Evolutionary conservation across 2,329 filamentous ascomycete species (phyloP).

Genomic region (Ophiostoma angusticollis): DNA sequence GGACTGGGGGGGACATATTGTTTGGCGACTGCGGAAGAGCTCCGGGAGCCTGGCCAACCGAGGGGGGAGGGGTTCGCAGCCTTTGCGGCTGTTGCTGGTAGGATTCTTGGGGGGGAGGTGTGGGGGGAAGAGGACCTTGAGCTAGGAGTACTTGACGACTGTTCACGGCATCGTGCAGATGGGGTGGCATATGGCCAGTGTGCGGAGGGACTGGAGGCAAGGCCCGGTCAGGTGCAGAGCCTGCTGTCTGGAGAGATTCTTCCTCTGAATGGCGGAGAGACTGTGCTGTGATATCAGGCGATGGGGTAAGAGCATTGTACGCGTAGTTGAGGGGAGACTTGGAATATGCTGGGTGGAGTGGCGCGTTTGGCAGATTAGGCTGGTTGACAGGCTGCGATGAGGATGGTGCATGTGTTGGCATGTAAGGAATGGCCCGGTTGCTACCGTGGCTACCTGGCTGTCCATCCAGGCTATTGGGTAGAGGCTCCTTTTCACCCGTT

Average conservation of each 20-base stretch:
- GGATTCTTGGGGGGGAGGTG: not conserved
- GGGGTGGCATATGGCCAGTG: conserved; percentile 4
- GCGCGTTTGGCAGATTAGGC: conserved; percentile 20
- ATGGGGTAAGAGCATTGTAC: conserved; percentile 14
- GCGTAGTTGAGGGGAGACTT: conserved; percentile 32
- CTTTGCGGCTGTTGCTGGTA: not conserved
- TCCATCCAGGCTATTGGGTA: conserved; percentile 1
- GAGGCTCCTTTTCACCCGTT: not conserved
- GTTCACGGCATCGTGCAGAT: conserved; percentile 3
- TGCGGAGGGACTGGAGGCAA: conserved; percentile 5
- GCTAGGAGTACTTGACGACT: conserved; percentile 7
- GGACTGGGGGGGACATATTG: conserved; percentile 17
- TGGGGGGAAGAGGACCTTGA: conserved; percentile 12
- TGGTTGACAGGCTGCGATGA: conserved; percentile 1
- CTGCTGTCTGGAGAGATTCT: not conserved
- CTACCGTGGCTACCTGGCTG: conserved; percentile 6
- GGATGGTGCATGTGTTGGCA: conserved; percentile 1
- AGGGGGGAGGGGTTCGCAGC: conserved; percentile 9
- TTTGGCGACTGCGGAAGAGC: conserved; percentile 8
- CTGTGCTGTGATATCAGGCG: conserved; percentile 1
- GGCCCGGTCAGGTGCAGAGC: not conserved
- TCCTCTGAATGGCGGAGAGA: not conserved
- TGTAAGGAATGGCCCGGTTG: not conserved
- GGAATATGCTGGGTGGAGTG: conserved; percentile 17
- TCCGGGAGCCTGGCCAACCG: not conserved